phyloP scores from a whole-genome alignment of 1,284 basidiomycete species.

The Cryptococcus hybrid region DNA sequence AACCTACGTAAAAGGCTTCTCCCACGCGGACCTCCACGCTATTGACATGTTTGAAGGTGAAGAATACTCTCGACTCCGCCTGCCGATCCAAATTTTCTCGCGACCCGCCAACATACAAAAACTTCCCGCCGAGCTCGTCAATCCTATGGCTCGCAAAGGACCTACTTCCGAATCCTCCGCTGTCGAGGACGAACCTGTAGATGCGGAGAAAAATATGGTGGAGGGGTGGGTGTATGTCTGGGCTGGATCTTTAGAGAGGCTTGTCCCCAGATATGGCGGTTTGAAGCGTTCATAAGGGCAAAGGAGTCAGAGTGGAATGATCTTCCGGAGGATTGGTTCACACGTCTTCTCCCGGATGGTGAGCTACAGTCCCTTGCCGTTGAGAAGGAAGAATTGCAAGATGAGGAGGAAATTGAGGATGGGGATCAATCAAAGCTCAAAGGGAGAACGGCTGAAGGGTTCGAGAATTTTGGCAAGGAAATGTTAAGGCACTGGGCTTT shows the following conservation, averaged over 20 bases:
- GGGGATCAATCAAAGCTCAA: conserved; percentile 19
- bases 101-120: conserved; percentile 26
- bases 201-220: conserved; percentile 9
- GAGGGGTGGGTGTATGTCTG: too few relatives aligned
- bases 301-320: conserved; percentile 37
- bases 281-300: conserved; percentile 50
- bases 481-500: conserved; percentile 62
- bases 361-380: neutral
- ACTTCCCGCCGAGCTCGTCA: conserved; percentile 47
- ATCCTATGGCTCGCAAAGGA: conserved; percentile 25
- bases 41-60: conserved; percentile 78
- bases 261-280: conserved; percentile 66
- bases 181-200: neutral
- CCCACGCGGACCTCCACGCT: conserved; percentile 57
- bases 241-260: conserved; percentile 47
- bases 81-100: conserved; percentile 57
- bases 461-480: conserved; percentile 58
- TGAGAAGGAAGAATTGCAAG: neutral
- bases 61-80: conserved; percentile 44
- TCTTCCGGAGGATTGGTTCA: conserved; percentile 28
- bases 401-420: conserved; percentile 2
- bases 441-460: conserved; percentile 27
- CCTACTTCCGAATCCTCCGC: too few relatives aligned
- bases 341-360: conserved; percentile 5
- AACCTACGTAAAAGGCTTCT: conserved; percentile 66